Percentiles rank a stretch among this genome's conserved stretches.
Evolutionary conservation across 1,284 basidiomycete species (phyloP).

Genomic region (Inonotus obliquus): DNA sequence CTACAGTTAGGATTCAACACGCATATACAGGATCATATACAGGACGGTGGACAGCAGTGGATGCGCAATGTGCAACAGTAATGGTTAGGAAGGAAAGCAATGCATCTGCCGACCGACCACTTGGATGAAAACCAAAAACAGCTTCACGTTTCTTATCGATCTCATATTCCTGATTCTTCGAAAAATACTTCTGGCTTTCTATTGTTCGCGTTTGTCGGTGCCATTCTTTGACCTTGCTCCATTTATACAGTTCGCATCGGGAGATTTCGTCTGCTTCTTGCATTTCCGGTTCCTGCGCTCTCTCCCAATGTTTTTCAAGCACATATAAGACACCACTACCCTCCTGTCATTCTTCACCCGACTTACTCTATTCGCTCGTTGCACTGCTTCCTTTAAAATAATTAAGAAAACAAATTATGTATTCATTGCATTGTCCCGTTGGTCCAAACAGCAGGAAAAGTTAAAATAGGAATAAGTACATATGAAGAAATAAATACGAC

Average conservation of each 20-base stretch:
- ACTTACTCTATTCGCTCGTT: not conserved
- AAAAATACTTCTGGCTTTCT: not conserved
- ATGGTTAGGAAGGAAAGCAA: not conserved
- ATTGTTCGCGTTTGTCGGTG: not conserved
- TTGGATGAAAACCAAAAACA: constrained; percentile 5
- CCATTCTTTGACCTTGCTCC: not conserved
- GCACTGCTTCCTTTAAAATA: not conserved
- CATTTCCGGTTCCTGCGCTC: not conserved
- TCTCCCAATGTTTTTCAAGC: not conserved
- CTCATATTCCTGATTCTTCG: not conserved
- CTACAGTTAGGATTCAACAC: constrained; percentile 9
- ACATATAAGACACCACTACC: not conserved
- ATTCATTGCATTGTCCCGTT: not conserved
- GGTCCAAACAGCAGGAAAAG: not conserved
- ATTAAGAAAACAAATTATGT: not conserved
- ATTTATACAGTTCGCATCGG: too few relatives aligned
- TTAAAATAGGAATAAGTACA: not conserved
- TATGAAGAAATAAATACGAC: not conserved
- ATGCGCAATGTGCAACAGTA: constrained; percentile 5
- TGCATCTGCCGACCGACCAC: not conserved
- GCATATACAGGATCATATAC: not conserved
- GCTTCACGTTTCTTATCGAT: not conserved
- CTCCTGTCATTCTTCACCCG: not conserved
- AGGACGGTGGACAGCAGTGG: constrained; percentile 13
- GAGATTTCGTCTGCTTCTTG: not conserved